A percentile compares a stretch with the other conserved stretches of the same genome.
phyloP scores from a whole-genome alignment of 352 stramenopile species.

The Globisporangium apiculatum region DNA sequence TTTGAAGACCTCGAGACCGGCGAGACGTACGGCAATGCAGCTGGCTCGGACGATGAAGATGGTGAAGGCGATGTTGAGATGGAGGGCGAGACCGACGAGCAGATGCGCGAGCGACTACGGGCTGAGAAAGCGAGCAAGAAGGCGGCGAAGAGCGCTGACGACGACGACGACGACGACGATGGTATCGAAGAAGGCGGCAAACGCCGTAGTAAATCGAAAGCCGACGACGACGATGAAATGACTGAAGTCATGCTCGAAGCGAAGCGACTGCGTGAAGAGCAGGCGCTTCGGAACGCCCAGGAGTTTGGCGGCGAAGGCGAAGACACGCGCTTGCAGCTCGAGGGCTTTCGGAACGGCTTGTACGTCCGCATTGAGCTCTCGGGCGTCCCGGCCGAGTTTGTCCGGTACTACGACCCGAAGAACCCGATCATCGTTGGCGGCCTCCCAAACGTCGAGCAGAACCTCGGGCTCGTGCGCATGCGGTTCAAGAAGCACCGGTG shows the following conservation, averaged over 20 bases:
- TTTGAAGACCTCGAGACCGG: conserved; percentile 98
- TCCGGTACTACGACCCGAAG: conserved; percentile 91
- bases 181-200: conserved; percentile 24
- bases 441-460: conserved; percentile 94
- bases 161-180: conserved; percentile 44
- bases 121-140: conserved; percentile 92
- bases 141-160: conserved; percentile 37
- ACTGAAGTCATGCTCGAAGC: conserved; percentile 83
- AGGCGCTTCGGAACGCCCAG: conserved; percentile 82
- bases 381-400: conserved; percentile 91
- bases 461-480: conserved; percentile 92
- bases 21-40: conserved; percentile 48
- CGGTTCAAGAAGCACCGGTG: conserved; percentile 99
- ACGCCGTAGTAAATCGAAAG: conserved; percentile 11
- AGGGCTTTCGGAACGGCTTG: conserved; percentile 94
- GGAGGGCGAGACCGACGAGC: conserved; percentile 65
- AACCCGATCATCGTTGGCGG: conserved; percentile 90
- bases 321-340: conserved; percentile 86
- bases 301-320: conserved; percentile 96
- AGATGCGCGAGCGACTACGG: conserved; percentile 82
- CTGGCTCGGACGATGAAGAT: conserved; percentile 19
- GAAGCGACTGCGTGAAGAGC: conserved; percentile 75
- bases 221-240: conserved; percentile 68
- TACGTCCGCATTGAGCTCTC: conserved; percentile 98
- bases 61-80: conserved; percentile 22